phyloP scores from a whole-genome alignment of 2,329 filamentous ascomycete genomes.

The Aureobasidium pullulans region DNA sequence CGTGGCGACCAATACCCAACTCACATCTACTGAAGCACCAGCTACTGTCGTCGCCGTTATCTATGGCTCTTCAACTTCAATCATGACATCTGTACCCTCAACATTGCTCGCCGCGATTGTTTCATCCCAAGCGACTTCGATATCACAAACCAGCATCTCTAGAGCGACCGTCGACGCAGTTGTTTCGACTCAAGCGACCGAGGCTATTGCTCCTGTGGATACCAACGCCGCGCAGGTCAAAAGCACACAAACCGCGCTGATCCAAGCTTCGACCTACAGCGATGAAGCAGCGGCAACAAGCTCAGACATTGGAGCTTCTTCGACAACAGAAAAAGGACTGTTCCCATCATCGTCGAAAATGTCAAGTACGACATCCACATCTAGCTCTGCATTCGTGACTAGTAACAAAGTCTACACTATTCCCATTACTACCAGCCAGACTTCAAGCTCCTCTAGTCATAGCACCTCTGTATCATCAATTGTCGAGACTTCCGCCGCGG shows the following conservation, averaged over 20 bases:
- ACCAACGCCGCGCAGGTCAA: background rate
- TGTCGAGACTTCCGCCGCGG: background rate
- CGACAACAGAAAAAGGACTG: background rate
- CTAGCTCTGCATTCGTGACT: background rate
- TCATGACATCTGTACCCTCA: background rate
- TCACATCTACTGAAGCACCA: background rate
- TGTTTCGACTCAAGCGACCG: background rate
- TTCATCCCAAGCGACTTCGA: background rate
- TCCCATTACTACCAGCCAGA: background rate
- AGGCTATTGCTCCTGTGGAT: background rate
- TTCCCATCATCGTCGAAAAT: background rate
- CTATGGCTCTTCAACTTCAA: constrained; percentile 4
- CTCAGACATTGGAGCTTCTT: background rate
- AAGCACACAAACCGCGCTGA: background rate
- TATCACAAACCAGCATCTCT: background rate
- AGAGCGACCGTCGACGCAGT: background rate
- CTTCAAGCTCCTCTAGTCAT: background rate
- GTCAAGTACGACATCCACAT: background rate
- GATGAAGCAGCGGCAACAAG: background rate
- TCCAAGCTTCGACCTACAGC: background rate
- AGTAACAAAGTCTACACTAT: constrained; percentile 1
- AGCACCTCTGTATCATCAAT: background rate
- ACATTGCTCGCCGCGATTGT: background rate
- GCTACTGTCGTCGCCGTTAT: background rate
- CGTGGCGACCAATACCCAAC: background rate